phyloP scores from a whole-genome alignment of 2,329 filamentous ascomycete genomes.

The Fusarium anguioides region DNA sequence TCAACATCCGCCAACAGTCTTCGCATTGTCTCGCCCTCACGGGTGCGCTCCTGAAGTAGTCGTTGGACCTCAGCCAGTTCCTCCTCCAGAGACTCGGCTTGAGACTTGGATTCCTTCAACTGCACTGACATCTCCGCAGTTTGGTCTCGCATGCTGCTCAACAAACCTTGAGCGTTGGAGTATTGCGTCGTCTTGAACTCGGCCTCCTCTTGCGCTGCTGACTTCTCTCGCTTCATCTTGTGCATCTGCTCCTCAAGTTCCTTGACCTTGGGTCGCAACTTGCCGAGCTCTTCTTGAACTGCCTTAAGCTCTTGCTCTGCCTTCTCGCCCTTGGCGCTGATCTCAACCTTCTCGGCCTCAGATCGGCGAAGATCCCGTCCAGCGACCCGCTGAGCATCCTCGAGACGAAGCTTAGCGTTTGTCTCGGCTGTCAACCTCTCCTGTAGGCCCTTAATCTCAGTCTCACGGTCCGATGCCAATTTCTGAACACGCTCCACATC shows the following conservation, averaged over 20 bases:
- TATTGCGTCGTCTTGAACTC: slow-evolving; percentile 89
- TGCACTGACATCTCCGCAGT: slow-evolving; percentile 88
- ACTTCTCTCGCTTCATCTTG: slow-evolving; percentile 75
- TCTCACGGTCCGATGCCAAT: slow-evolving; percentile 77
- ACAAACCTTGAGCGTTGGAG: slow-evolving; percentile 82
- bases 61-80: slow-evolving; percentile 90
- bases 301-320: slow-evolving; percentile 75
- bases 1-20: slow-evolving; percentile 88
- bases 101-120: slow-evolving; percentile 86
- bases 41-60: slow-evolving; percentile 85
- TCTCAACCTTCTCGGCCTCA: slow-evolving; percentile 83
- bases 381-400: slow-evolving; percentile 80
- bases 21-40: slow-evolving; percentile 95
- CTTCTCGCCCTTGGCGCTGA: slow-evolving; percentile 78
- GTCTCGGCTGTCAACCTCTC: slow-evolving; percentile 83
- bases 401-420: slow-evolving; percentile 75
- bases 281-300: slow-evolving; percentile 77
- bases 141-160: slow-evolving; percentile 94
- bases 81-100: slow-evolving; percentile 89
- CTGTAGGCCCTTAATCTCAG: slow-evolving; percentile 80
- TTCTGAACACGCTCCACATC: slow-evolving; percentile 79
- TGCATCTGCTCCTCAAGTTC: slow-evolving; percentile 80
- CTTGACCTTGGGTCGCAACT: slow-evolving; percentile 68
- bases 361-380: slow-evolving; percentile 82
- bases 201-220: slow-evolving; percentile 78